phyloP scores from a whole-genome alignment of 1,284 basidiomycete species.

The Serendipita sp. region DNA sequence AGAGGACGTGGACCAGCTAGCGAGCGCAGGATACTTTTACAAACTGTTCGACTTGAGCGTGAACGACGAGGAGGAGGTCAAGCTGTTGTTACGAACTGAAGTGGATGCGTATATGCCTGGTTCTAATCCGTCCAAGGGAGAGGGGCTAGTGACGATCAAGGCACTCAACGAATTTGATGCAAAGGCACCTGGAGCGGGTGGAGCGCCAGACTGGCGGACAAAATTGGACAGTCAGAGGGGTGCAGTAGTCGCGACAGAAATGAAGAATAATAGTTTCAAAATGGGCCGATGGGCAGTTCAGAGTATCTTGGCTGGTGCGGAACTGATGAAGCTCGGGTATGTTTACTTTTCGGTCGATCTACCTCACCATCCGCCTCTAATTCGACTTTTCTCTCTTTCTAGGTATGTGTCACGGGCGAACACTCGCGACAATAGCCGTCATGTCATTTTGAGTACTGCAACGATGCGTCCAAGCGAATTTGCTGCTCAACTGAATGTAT shows the following conservation, averaged over 20 bases:
- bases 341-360: slow-evolving; percentile 20
- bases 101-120: slow-evolving; percentile 79
- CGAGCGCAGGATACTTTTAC: slow-evolving; percentile 93
- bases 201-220: slow-evolving; percentile 92
- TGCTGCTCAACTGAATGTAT: slow-evolving; percentile 90
- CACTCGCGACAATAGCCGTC: slow-evolving; percentile 87
- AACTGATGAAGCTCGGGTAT: slow-evolving; percentile 94
- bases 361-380: slow-evolving; percentile 9
- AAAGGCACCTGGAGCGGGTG: slow-evolving; percentile 78
- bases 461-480: slow-evolving; percentile 93
- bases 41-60: slow-evolving; percentile 89
- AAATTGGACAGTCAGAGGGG: slow-evolving; percentile 94
- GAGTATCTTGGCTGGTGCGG: slow-evolving; percentile 89
- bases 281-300: slow-evolving; percentile 96
- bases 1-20: slow-evolving; percentile 55
- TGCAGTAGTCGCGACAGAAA: slow-evolving; percentile 96
- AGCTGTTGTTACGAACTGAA: slow-evolving; percentile 89
- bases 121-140: slow-evolving; percentile 37
- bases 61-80: slow-evolving; percentile 80
- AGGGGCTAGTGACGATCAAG: slow-evolving; percentile 75
- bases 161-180: slow-evolving; percentile 96
- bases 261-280: slow-evolving; percentile 99
- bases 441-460: slow-evolving; percentile 89
- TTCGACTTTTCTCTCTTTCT: slow-evolving; percentile 10
- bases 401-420: slow-evolving; percentile 84